Evolutionary conservation across 345 rosid genomes (phyloP), one percentile per base, ranked within the genome.

Genomic region (Aquilaria sinensis): DNA sequence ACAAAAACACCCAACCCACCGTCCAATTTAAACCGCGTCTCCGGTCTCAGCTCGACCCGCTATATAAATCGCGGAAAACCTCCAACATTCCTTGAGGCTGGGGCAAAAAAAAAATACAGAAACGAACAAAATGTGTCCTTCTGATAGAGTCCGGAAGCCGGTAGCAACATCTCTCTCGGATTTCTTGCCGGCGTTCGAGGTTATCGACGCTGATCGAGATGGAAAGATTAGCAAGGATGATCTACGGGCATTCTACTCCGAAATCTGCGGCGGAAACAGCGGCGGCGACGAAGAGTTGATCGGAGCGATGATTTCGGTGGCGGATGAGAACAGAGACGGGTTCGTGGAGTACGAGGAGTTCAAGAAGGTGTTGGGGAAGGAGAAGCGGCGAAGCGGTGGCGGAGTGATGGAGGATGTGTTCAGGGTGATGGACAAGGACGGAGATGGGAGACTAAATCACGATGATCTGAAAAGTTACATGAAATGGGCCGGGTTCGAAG

Each of bases 271-370:
- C 12, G 73, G 54, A 15, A 67, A 12, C 12, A 54, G 45, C 8
- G 49, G 48, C 13, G 81, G 65, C 9, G 85, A 77, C 5, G 79
- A 83, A 6, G 88, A 79, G 23, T 60, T 63, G 31, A 87, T 92
- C 47, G 82, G 75, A 41, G 53, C 86, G 10, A 93, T 90, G 98
- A 93, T 93, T 30, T 72, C 88, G 0, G 79, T 75, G 2, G 98
- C 96, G 10, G 98, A 93, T 70, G 73, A 65, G 33, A 81, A 93
- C 77, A 74, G 66, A 32, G 85, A 87, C 62, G 97, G 97, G 0
- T 93, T 81, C 83, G 98, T 93, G 13, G 84, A 84, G 75, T 92
- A 87, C 63, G 91, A 84, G 0, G 98, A 92, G 58, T 93, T 93
- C 58, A 87, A 90, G 72, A 81, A 79, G 11, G 87, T 89, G 41